Conservation (phyloP, 2,329 filamentous ascomycete genomes). For the Trichoderma simmonsii region DNA sequence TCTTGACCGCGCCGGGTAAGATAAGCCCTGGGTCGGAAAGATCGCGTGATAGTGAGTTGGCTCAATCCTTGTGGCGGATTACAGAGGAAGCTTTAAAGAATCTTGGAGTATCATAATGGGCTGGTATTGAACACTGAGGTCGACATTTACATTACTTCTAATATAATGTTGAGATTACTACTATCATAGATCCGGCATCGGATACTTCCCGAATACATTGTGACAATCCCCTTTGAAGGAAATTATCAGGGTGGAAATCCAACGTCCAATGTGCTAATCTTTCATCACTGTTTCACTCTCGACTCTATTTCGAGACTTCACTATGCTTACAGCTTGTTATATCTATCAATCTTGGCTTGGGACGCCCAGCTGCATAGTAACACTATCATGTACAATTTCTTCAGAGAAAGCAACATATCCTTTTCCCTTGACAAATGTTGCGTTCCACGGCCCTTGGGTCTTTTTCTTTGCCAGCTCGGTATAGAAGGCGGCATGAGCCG, state of each 20-base stretch:
- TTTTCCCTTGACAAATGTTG: background rate
- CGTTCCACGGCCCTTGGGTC: background rate
- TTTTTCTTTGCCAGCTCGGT: background rate
- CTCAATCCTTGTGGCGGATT: background rate
- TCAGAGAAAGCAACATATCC: background rate
- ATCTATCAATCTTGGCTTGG: background rate
- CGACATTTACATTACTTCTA: background rate
- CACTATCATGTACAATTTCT: background rate
- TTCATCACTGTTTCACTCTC: background rate
- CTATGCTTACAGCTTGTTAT: background rate
- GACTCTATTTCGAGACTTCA: background rate
- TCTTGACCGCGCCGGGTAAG: background rate
- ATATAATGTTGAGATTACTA: background rate
- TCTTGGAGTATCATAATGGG: background rate
- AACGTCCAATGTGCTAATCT: background rate
- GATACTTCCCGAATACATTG: background rate
- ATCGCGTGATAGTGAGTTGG: background rate
- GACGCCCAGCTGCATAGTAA: background rate
- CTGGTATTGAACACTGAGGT: background rate
- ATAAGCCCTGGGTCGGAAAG: background rate
- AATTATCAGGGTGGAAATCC: background rate
- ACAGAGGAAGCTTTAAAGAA: background rate
- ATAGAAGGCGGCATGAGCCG: conserved; percentile 38
- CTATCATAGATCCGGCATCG: background rate
- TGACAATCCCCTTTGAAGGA: background rate